phyloP scores from a whole-genome alignment of 352 stramenopile species.

The Pythium myriotylum region DNA sequence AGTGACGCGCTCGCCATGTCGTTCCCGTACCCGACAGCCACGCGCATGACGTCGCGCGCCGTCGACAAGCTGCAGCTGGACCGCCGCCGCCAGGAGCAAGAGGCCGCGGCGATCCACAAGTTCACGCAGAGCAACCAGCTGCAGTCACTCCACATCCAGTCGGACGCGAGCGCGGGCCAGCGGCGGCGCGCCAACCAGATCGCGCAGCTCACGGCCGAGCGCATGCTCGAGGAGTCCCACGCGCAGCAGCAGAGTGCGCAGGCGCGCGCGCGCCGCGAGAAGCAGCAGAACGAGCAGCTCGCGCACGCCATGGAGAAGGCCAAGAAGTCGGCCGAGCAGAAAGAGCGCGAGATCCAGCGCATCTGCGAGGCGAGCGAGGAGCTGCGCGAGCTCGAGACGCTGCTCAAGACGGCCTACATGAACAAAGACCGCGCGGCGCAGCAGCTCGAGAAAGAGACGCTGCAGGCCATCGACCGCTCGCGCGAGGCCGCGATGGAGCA shows the following conservation, averaged over 20 bases:
- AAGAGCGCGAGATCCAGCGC: conserved; percentile 86
- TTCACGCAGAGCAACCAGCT: conserved; percentile 64
- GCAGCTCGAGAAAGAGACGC: conserved; percentile 86
- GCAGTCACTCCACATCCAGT: conserved; percentile 63
- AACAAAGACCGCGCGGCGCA: conserved; percentile 92
- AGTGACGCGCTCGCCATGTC: conserved; percentile 36
- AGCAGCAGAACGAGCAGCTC: conserved; percentile 75
- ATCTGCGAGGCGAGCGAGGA: conserved; percentile 92
- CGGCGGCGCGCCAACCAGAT: conserved; percentile 57
- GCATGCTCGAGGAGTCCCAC: conserved; percentile 63
- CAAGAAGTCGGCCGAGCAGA: conserved; percentile 63
- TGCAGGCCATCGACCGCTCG: conserved; percentile 67
- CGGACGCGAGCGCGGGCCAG: conserved; percentile 53
- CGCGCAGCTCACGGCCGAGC: conserved; percentile 68
- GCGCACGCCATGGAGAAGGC: conserved; percentile 69
- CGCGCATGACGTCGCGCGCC: conserved; percentile 64
- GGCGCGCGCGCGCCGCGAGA: conserved; percentile 38
- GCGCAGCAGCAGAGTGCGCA: conserved; percentile 27
- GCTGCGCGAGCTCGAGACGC: conserved; percentile 86
- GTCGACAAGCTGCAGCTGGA: conserved; percentile 68
- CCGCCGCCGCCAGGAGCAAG: conserved; percentile 59
- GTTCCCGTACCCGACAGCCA: conserved; percentile 56
- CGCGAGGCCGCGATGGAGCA: conserved; percentile 89
- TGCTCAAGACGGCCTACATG: conserved; percentile 93
- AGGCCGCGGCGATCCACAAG: conserved; percentile 52